A percentile compares a stretch with the other conserved stretches of the same genome.
phyloP scores from a whole-genome alignment of 225 moss, liverwort and hornwort genomes.

The Anthoceros angustus region DNA sequence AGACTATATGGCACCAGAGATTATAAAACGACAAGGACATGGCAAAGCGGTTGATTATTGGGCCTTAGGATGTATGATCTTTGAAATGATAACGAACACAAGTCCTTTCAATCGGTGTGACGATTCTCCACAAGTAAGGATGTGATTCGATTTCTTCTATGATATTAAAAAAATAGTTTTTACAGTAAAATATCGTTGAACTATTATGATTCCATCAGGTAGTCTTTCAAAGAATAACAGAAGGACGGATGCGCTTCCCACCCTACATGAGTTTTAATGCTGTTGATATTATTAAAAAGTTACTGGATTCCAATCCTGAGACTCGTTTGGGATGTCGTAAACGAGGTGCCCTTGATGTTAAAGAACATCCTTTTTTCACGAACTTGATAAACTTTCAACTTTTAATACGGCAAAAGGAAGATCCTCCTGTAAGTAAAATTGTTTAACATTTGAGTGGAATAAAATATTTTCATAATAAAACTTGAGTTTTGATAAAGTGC shows the following conservation, averaged over 20 bases:
- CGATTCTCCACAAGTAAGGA: constrained; percentile 75
- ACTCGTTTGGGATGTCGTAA: constrained; percentile 69
- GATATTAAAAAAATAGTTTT: not conserved
- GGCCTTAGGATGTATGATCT: constrained; percentile 97
- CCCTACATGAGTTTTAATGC: constrained; percentile 49
- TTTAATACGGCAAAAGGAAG: constrained; percentile 70
- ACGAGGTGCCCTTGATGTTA: constrained; percentile 47
- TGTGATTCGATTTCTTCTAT: not conserved
- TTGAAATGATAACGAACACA: constrained; percentile 84
- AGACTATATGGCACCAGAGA: constrained; percentile 98
- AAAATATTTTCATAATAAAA: too few species aligned
- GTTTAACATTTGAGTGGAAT: too few species aligned
- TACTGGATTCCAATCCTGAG: constrained; percentile 84
- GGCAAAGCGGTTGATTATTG: constrained; percentile 88
- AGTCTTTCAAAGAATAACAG: constrained; percentile 79
- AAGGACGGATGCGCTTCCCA: constrained; percentile 67
- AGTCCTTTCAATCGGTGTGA: constrained; percentile 84
- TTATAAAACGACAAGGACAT: constrained; percentile 84
- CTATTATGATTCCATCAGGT: constrained; percentile 18
- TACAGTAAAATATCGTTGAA: not conserved
- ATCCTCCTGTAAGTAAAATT: constrained; percentile 48
- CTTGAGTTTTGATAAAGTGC: not conserved
- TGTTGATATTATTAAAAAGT: constrained; percentile 47
- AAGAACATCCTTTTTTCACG: constrained; percentile 78
- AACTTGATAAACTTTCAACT: constrained; percentile 83